Conservation (phyloP, 1,139 yeast genomes). For the Diutina sp. region DNA sequence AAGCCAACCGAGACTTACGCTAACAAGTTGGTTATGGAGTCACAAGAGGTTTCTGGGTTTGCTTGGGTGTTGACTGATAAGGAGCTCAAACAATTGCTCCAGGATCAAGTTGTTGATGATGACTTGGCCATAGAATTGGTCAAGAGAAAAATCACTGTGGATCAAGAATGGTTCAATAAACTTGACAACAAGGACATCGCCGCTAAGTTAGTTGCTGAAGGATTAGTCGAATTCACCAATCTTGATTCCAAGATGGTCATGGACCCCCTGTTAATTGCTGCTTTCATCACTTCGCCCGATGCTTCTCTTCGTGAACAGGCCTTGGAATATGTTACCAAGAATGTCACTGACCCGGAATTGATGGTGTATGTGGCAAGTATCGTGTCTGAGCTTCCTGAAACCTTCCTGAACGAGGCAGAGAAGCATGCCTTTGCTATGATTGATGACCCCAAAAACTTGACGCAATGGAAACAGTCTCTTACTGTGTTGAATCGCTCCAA, state of each 20-base stretch:
- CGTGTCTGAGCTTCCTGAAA: neutral
- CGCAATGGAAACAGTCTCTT: neutral
- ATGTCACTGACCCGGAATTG: neutral
- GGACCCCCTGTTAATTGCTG: neutral
- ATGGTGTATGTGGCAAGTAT: neutral
- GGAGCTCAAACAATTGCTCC: conserved; percentile 5
- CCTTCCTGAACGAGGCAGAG: neutral
- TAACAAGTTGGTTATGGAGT: neutral
- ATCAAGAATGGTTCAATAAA: neutral
- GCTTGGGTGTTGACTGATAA: conserved; percentile 14
- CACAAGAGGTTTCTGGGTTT: neutral
- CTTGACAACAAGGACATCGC: neutral
- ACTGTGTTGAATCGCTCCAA: neutral
- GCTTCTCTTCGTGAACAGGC: neutral
- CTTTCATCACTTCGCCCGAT: neutral
- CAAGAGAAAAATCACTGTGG: neutral
- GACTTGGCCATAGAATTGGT: neutral
- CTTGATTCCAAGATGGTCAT: neutral
- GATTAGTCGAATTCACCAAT: neutral
- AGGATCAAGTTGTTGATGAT: neutral
- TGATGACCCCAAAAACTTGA: neutral
- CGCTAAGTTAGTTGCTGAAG: neutral
- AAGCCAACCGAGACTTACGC: neutral
- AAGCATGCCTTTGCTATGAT: neutral
- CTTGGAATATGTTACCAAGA: too few species aligned